Evolutionary conservation across 148 eudicot species (phyloP), one percentile per base, ranked within the genome.

Genomic region (Pharnaceum exiguum): DNA sequence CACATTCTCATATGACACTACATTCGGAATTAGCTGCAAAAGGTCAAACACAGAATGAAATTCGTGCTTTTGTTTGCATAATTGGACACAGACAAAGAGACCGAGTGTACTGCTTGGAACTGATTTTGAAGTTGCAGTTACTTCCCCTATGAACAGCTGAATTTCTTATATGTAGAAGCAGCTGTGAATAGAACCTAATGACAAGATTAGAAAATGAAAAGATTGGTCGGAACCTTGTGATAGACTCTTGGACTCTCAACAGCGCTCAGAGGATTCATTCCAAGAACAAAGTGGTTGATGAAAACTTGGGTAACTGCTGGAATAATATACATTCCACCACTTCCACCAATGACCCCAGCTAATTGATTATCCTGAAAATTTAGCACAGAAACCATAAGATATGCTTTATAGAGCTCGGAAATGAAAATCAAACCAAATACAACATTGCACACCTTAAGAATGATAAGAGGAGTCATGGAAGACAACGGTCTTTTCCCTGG

Each of bases 401-500:
- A 36, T 28, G 25, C 23, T 38, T 33, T 43, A 1, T 7, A 29
- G 2, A 21, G 16, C 42, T 15, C 3, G 36, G 15, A 17, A 22
- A 12, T n/a, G 12, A 27, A 49, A 18, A 30, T 47, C 16, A 36
- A 10, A 22, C 4, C 1, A 17, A 5, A 23, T 24, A 7, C 16
- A 5, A 4, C 2, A 43, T 2, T 28, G 0, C 43, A 37, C 21
- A 84, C 91, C 95, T 88, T 93, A 23, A 88, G 73, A 28, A 88
- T 57, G 18, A 88, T 42, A 43, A 88, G 71, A n/a, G 96, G 93
- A 51, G 89, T 88, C 98, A 93, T 93, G 63, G 98, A 85, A 18
- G 98, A 93, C 62, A 88, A 76, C 19, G 98, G 98, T 51, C 95
- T 69, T 67, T 93, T 88, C 49, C 89, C 82, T 5, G 98, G 96